Evolutionary conservation across 768 basidiomycete genomes (phyloP).

Genomic region (Holtermanniella nyarrowii): DNA sequence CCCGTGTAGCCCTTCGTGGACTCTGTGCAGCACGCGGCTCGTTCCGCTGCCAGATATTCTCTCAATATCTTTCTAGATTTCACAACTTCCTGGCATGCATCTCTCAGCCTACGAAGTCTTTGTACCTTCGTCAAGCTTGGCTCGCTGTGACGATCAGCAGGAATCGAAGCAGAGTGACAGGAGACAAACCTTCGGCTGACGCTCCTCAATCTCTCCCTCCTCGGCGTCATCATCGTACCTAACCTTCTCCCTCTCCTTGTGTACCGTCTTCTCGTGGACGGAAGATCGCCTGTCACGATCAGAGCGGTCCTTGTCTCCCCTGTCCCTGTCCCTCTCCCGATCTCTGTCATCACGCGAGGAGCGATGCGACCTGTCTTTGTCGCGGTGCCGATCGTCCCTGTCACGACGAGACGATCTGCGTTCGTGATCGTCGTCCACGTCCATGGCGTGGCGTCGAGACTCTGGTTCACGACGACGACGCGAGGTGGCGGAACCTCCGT

Average conservation of each 20-base stretch:
- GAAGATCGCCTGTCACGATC: neutral
- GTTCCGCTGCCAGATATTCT: neutral
- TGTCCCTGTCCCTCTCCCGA: conserved; percentile 42
- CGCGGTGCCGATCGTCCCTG: conserved; percentile 23
- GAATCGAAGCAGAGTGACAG: too few species aligned
- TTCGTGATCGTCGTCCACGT: conserved; percentile 3
- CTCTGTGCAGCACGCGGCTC: neutral
- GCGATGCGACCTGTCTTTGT: conserved; percentile 10
- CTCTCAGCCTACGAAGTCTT: too few species aligned
- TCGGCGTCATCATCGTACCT: neutral
- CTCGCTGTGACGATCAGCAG: too few species aligned
- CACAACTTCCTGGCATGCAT: too few species aligned
- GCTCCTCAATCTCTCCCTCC: conserved; percentile 7
- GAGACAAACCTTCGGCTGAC: conserved; percentile 22
- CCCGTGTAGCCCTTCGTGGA: neutral
- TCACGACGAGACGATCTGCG: conserved; percentile 3
- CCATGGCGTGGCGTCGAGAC: conserved; percentile 1
- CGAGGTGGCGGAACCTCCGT: conserved; percentile 10
- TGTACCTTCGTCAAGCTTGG: too few species aligned
- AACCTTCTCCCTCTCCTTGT: conserved; percentile 9
- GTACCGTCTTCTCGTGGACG: conserved; percentile 6
- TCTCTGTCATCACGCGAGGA: conserved; percentile 32
- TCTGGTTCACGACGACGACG: conserved; percentile 9
- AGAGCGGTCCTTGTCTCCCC: conserved; percentile 29
- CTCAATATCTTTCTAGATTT: too few species aligned